These are phyloP conservation scores for Dimocarpus longan DNA, from an alignment of 345 rosid genomes.

Conservation along the genomic window DNA sequence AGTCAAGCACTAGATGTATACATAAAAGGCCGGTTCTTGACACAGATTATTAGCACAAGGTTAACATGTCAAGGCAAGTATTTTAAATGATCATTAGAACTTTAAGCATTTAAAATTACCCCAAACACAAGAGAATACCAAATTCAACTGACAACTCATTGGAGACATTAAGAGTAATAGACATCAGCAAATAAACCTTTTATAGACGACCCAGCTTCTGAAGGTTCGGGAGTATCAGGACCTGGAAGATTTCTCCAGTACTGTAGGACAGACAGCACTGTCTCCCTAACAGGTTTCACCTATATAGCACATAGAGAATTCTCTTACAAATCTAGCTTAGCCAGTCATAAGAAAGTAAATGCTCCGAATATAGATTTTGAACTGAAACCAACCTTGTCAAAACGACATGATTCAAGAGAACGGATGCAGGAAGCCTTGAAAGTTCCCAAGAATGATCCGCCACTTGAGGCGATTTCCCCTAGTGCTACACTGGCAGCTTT, in stretches of 20 bases:
- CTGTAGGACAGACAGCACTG: constrained; percentile 70
- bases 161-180: constrained; percentile 1
- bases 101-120: background rate
- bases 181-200: constrained; percentile 54
- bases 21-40: background rate
- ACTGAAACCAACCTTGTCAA: constrained; percentile 70
- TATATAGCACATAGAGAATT: constrained; percentile 32
- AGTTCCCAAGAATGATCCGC: constrained; percentile 63
- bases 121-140: background rate
- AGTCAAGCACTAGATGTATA: background rate
- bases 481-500: constrained; percentile 88
- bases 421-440: constrained; percentile 69
- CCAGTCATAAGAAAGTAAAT: constrained; percentile 8
- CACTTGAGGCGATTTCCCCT: constrained; percentile 71
- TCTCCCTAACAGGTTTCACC: constrained; percentile 98
- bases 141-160: constrained; percentile 1
- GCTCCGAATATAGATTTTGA: background rate
- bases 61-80: background rate
- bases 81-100: constrained; percentile 4
- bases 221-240: constrained; percentile 63
- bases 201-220: constrained; percentile 75
- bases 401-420: constrained; percentile 88
- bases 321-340: constrained; percentile 9
- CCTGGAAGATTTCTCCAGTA: constrained; percentile 78
- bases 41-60: background rate